phyloP scores from a whole-genome alignment of 2,329 filamentous ascomycete genomes.

The Xylariaceae sp. region DNA sequence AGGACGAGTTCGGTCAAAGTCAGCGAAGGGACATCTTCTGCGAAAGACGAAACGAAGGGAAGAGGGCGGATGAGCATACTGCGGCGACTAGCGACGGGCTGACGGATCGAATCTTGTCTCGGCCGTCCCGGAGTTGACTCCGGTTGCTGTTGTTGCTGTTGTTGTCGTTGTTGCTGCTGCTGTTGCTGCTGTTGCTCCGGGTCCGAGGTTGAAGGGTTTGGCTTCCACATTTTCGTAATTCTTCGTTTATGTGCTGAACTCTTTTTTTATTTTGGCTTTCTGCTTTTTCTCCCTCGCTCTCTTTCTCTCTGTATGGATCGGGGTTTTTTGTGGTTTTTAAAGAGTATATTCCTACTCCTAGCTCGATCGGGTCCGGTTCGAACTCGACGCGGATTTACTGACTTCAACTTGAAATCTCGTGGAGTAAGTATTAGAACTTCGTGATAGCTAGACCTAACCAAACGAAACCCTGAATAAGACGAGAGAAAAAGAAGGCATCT shows the following conservation, averaged over 20 bases:
- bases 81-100: slow-evolving; percentile 44
- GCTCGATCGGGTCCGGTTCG: neutral
- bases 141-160: slow-evolving; percentile 4
- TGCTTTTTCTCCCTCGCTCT: neutral
- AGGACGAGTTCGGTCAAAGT: neutral
- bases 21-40: neutral
- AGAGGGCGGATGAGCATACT: slow-evolving; percentile 18
- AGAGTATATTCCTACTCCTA: neutral
- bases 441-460: too few relatives aligned
- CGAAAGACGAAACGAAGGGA: neutral
- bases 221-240: slow-evolving; percentile 13
- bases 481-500: too few relatives aligned
- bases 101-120: slow-evolving; percentile 23
- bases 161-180: neutral
- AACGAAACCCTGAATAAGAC: too few relatives aligned
- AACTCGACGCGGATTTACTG: too few relatives aligned
- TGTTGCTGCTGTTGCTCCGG: slow-evolving; percentile 1
- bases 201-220: slow-evolving; percentile 9
- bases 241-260: neutral
- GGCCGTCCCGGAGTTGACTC: slow-evolving; percentile 7
- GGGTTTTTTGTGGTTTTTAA: neutral
- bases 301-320: neutral
- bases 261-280: neutral
- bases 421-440: too few relatives aligned
- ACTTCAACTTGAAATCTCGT: too few relatives aligned